Percentiles rank a stretch among this genome's conserved stretches.
These are phyloP conservation scores for Podospora anserina DNA, from an alignment of 495 filamentous ascomycete species.

Conservation along the genomic window DNA sequence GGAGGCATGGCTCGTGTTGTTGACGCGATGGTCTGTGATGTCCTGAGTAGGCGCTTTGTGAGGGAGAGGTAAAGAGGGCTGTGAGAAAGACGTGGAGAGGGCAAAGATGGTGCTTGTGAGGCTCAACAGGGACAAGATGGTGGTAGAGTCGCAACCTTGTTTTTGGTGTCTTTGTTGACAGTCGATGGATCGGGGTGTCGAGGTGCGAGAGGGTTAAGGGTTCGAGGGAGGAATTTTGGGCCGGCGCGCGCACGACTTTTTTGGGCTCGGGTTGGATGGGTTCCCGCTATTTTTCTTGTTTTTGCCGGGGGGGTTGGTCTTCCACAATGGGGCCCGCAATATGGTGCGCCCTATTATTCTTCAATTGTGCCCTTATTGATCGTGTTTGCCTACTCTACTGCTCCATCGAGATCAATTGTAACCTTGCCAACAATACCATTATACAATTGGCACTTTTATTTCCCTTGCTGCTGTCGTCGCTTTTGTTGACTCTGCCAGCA, in stretches of 20 bases:
- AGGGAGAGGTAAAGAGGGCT: background rate
- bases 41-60: constrained; percentile 6
- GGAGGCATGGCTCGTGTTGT: constrained; percentile 27
- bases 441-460: background rate
- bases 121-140: background rate
- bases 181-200: background rate
- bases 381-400: background rate
- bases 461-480: background rate
- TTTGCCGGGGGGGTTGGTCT: constrained; percentile 10
- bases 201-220: background rate
- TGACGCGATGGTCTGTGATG: background rate
- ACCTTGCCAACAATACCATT: background rate
- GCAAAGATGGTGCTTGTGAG: background rate
- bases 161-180: constrained; percentile 3
- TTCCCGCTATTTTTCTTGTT: constrained; percentile 6
- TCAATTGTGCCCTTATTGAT: background rate
- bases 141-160: background rate
- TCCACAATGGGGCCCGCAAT: background rate
- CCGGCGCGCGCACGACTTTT: constrained; percentile 8
- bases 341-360: background rate
- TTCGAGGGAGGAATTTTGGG: constrained; percentile 5
- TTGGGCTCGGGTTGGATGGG: background rate
- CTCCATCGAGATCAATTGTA: background rate
- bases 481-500: background rate
- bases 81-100: background rate